Evolutionary conservation across 73 alveolate species (phyloP), one percentile per base, ranked within the genome.

Genomic region (Uronychia setigera): DNA sequence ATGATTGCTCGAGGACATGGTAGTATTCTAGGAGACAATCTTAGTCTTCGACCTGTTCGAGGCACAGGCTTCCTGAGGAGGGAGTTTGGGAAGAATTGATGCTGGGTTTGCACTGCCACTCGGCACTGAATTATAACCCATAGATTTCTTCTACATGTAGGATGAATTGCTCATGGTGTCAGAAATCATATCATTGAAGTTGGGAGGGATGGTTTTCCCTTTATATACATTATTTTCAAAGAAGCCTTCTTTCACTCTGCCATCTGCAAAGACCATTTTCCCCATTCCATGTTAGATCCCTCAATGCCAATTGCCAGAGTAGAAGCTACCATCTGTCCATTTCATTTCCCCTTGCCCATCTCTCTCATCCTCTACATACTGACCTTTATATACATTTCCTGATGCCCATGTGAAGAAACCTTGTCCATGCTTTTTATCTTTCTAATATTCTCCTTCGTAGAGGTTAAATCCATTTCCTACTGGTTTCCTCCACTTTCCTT

Each of bases 401-500:
- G 59, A 81, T 32, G 92, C 60, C 92, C 92, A 85, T 29, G 92
- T 85, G 86, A 85, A 76, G 30, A 76, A 81, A 1, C 92, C 92
- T 25, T 85, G 60, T 19, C 92, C 92, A n/a, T 85, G 31, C 80
- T 83, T 85, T 34, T 85, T 83, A 27, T 85, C 33, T 74, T 32
- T 1, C 84, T 84, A 34, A 5, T 57, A 76, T 83, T 60, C 67
- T 33, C 83, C 29, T 83, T 83, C 14, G 90, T 33, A 30, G 79
- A 80, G 33, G 77, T 82, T 83, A 81, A 81, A 13, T 35, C 59
- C 29, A 76, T 34, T 46, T 5, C 67, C 67, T 11, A 46, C 67
- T 46, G 67, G 67, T 75, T 83, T 83, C 34, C 79, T 46, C 95
- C 95, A 89, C 34, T 81, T 88, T 34, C 96, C 96, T 67, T 88